Base-by-base conservation (phyloP, 148 eudicot genomes). In the Dianthus caryophyllus region DNA sequence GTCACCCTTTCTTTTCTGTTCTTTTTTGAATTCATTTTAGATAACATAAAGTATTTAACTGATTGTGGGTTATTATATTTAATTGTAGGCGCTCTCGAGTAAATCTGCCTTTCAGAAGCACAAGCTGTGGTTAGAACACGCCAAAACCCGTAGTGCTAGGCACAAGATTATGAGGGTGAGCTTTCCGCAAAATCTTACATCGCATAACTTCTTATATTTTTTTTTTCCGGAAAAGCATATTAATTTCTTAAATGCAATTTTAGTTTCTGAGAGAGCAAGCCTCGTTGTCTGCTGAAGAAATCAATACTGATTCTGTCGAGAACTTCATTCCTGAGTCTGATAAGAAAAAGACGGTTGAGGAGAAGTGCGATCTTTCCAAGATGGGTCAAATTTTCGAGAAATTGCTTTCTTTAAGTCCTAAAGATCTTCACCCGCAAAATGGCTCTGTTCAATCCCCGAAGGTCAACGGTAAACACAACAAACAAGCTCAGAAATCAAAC, bases 81-180 rank as follows among this genome's bases (percentile, higher is more conserved):
- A 15, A 47, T 36, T 16, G 44, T 79, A 93, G 98, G 90, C 95
- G 39, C 96, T 93, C 62, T 89, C 98, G 15, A 85, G 85, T 78
- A 89, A 84, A 77, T 82, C 88, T 71, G 96, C 96, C 71, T 87
- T 85, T 66, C 85, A 89, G 76, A 89, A 85, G 83, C 96, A 93
- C 73, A 87, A 83, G 69, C 84, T 83, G 83, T 93, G 96, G 98
- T 64, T 93, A 67, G 86, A 87, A 55, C 87, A 93, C 83, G 98
- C 98, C 61, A 93, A 89, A 84, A 93, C 98, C 61, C 96, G 95
- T 39, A 87, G 98, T 79, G 96, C 98, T 77, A 82, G 96, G 24
- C 88, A 93, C 76, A 93, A 92, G 76, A 93, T 93, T 68, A 89
- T 85, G 91, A 85, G 83, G 74, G 98, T 93, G 77, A 64, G 84